Base-by-base conservation (phyloP, 2,329 filamentous ascomycete species). In the Pseudocercospora fuligena region DNA sequence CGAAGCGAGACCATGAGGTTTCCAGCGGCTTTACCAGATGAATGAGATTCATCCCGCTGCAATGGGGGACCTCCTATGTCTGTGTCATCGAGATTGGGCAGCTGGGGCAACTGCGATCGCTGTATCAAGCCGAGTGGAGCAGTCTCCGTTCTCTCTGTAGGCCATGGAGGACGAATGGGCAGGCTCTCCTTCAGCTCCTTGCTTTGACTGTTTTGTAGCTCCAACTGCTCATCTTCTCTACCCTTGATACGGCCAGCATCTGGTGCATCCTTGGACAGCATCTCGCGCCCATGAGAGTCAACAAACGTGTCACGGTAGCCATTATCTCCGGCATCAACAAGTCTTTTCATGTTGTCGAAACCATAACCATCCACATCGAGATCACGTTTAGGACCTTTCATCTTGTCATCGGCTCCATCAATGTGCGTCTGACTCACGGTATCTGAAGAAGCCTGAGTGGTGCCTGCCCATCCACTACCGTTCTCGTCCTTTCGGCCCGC, bases 341-440 rank as follows among this genome's bases (percentile, higher is more conserved):
- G 67, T n/a, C 79, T 77, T 16, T 78, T 78, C 88, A 94, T 92
- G 63, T 89, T 88, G 76, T 98, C 94, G 3, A 83, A 74, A 0
- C 93, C 93, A 65, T 89, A 87, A 0, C 94, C 94, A 61, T 89
- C 89, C 23, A 97, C 89, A 74, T 97, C 94, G 63, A 89, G 86
- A 65, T 87, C 84, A 75, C 94, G 91, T 33, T 69, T 69, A 19
- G 60, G 66, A 16, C 66, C 64, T 60, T 70, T 72, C 25, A 61
- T 65, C 36, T 60, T 69, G 61, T 63, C 46, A 43, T 62, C 63
- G 31, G 56, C 56, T 5, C 56, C 56, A 19, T 58, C 56, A 16
- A 36, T 19, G 29, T 58, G 56, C 31, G 31, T 40, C 46, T 36
- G 43, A 16, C 31, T 61, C 61, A 31, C 65, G 16, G 27, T 65